Conservation (phyloP, 495 filamentous ascomycete genomes). For the Aspergillus haitiensis region DNA sequence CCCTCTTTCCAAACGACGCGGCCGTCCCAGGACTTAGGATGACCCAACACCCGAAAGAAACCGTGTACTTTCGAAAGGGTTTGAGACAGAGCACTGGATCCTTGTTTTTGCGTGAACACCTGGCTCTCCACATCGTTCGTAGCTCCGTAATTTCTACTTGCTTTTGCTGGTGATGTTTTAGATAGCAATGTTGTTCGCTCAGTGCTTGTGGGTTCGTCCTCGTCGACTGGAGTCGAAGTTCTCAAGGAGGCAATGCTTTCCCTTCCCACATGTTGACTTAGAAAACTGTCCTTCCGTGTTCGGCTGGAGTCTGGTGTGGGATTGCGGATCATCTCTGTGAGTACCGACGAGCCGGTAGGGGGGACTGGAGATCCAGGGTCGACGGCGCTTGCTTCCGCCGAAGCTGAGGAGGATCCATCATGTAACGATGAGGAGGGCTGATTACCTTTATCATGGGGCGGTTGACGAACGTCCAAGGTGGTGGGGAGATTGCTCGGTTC, state of each 20-base stretch:
- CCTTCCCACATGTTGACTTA: constrained; percentile 18
- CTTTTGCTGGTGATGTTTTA: constrained; percentile 30
- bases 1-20: constrained; percentile 62
- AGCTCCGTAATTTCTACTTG: constrained; percentile 33
- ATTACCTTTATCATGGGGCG: constrained; percentile 2
- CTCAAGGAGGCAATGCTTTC: constrained; percentile 11
- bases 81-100: constrained; percentile 21
- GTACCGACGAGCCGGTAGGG: constrained; percentile 52
- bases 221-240: background rate
- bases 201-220: constrained; percentile 24
- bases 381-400: constrained; percentile 2
- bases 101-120: constrained; percentile 16
- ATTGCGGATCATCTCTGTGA: constrained; percentile 63
- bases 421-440: constrained; percentile 8
- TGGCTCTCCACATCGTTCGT: constrained; percentile 44
- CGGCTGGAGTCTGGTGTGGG: constrained; percentile 42
- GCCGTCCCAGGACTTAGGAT: constrained; percentile 73
- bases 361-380: constrained; percentile 10
- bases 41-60: constrained; percentile 33
- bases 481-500: constrained; percentile 36
- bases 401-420: background rate
- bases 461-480: constrained; percentile 40
- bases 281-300: constrained; percentile 22
- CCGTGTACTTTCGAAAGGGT: constrained; percentile 30
- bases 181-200: constrained; percentile 48